Evolutionary conservation across 1,284 basidiomycete genomes (phyloP).

Genomic region (Singerocomus inundabilis): DNA sequence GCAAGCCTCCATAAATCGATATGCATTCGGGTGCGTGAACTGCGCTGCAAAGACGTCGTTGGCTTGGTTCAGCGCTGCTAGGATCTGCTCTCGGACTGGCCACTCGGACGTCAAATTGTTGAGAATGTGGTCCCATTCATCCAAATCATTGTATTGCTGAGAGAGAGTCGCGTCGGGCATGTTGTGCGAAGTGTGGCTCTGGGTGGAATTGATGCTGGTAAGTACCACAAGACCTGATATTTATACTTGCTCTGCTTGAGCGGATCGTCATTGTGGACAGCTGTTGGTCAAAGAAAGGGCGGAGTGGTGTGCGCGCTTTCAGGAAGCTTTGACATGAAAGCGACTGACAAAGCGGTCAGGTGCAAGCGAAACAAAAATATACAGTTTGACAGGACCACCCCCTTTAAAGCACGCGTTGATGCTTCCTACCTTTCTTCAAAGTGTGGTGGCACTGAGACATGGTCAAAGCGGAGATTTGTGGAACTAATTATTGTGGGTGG

Average conservation of each 20-base stretch:
- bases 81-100: slow-evolving; percentile 1
- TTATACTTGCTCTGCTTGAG: slow-evolving; percentile 13
- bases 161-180: slow-evolving; percentile 8
- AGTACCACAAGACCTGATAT: neutral
- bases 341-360: slow-evolving; percentile 1
- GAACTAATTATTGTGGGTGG: neutral
- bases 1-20: slow-evolving; percentile 12
- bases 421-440: neutral
- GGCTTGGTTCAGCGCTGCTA: slow-evolving; percentile 6
- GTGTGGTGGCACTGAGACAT: slow-evolving; percentile 3
- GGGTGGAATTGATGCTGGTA: neutral
- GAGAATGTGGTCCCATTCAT: slow-evolving; percentile 6
- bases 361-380: slow-evolving; percentile 12
- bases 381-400: neutral
- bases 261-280: slow-evolving; percentile 11
- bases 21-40: slow-evolving; percentile 11
- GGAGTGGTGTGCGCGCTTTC: neutral
- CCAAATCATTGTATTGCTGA: neutral
- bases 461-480: neutral
- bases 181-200: neutral
- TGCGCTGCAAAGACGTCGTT: slow-evolving; percentile 19
- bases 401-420: neutral
- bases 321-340: slow-evolving; percentile 10
- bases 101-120: neutral
- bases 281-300: neutral